phyloP scores from a whole-genome alignment of 2,329 filamentous ascomycete species.

The Alternaria alternata region DNA sequence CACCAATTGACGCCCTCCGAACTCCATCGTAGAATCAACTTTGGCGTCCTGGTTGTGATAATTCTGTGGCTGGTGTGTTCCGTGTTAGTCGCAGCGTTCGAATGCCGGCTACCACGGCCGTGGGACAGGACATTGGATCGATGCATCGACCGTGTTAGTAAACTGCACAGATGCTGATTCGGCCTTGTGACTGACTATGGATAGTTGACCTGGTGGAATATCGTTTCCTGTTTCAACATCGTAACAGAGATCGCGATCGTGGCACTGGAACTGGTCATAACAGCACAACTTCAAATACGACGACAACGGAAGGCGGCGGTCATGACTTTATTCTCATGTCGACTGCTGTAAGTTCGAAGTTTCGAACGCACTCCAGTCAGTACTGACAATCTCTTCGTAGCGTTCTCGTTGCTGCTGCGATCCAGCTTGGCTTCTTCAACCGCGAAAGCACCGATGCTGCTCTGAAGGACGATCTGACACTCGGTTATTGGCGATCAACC shows the following conservation, averaged over 20 bases:
- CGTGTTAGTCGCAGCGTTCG: constrained; percentile 23
- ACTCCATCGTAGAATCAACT: constrained; percentile 25
- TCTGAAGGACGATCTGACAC: constrained; percentile 27
- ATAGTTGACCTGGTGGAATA: constrained; percentile 32
- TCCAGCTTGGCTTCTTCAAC: constrained; percentile 29
- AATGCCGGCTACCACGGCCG: constrained; percentile 26
- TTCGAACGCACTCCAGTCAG: background rate
- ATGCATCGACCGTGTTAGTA: constrained; percentile 29
- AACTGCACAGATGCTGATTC: background rate
- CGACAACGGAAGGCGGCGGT: constrained; percentile 25
- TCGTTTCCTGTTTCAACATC: constrained; percentile 25
- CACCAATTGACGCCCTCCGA: constrained; percentile 30
- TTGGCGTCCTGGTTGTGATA: constrained; percentile 15
- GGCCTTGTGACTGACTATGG: background rate
- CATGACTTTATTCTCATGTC: constrained; percentile 31
- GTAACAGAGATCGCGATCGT: constrained; percentile 32
- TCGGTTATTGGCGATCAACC: constrained; percentile 40
- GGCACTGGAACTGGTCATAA: constrained; percentile 29
- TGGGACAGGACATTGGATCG: constrained; percentile 25
- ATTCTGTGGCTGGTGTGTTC: constrained; percentile 25
- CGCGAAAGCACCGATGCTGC: constrained; percentile 17
- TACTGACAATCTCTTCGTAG: constrained; percentile 13
- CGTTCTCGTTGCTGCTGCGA: constrained; percentile 21
- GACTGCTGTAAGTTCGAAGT: constrained; percentile 22
- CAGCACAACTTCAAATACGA: constrained; percentile 22